phyloP scores from a whole-genome alignment of 106 monocot genomes.

The Phalaenopsis equestris region DNA sequence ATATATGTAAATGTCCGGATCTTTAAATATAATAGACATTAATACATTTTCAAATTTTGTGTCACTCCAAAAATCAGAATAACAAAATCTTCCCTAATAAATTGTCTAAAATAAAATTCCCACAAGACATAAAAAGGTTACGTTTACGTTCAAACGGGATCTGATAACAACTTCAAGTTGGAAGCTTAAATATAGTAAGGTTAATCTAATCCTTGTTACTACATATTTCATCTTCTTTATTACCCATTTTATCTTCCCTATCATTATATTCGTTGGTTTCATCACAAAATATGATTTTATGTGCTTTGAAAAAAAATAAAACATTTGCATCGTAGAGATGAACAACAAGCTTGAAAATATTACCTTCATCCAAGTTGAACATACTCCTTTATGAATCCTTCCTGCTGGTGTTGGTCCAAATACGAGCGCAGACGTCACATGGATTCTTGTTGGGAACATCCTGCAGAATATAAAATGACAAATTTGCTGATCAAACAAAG shows the following conservation, averaged over 20 bases:
- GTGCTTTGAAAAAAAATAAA: neutral
- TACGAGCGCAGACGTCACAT: conserved; percentile 92
- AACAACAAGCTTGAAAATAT: neutral
- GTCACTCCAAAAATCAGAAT: neutral
- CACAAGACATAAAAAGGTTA: neutral
- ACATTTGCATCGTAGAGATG: neutral
- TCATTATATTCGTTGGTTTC: neutral
- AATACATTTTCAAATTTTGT: neutral
- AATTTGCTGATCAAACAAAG: neutral
- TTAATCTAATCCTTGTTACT: neutral
- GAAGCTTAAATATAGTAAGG: neutral
- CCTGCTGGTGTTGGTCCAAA: conserved; percentile 82
- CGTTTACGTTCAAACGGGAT: neutral
- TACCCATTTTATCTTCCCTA: neutral
- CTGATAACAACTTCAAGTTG: neutral
- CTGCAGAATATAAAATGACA: conserved; percentile 22
- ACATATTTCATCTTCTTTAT: neutral
- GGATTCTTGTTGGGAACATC: conserved; percentile 69
- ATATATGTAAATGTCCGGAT: neutral
- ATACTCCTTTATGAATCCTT: conserved; percentile 88
- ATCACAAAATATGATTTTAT: neutral
- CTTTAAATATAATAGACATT: neutral
- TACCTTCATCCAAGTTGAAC: conserved; percentile 99
- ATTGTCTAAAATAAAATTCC: neutral
- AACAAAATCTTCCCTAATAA: neutral